These are phyloP conservation scores for Fusarium sp. DNA, from an alignment of 2,329 filamentous ascomycete species.

Conservation along the genomic window DNA sequence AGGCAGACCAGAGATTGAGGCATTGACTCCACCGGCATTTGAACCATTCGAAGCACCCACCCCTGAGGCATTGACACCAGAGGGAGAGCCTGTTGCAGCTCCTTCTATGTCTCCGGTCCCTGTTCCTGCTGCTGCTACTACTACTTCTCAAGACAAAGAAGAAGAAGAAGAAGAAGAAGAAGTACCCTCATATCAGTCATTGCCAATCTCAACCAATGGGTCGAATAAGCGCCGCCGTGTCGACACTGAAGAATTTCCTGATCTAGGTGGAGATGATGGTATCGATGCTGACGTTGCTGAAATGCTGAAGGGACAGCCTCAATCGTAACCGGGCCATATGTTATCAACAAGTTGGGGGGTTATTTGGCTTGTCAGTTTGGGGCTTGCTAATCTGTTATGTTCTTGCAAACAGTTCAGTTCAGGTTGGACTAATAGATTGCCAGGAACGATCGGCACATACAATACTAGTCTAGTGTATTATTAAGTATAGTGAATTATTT, in stretches of 20 bases:
- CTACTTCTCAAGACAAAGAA: slow-evolving; percentile 47
- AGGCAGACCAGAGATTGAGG: slow-evolving; percentile 84
- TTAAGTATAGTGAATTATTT: neutral
- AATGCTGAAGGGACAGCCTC: slow-evolving; percentile 53
- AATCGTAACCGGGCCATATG: slow-evolving; percentile 13
- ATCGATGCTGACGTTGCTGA: slow-evolving; percentile 68
- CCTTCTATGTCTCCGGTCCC: slow-evolving; percentile 29
- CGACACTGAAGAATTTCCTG: slow-evolving; percentile 62
- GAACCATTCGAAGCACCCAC: slow-evolving; percentile 38
- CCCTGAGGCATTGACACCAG: slow-evolving; percentile 29
- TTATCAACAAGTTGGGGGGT: neutral
- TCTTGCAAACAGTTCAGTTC: neutral
- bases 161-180: slow-evolving; percentile 56
- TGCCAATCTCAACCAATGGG: slow-evolving; percentile 62
- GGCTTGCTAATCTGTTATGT: neutral
- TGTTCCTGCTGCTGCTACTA: neutral
- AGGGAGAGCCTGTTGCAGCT: slow-evolving; percentile 40
- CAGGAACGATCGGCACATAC: neutral
- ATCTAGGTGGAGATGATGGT: slow-evolving; percentile 64
- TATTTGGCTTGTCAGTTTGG: neutral
- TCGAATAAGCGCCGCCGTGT: slow-evolving; percentile 67
- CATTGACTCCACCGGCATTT: slow-evolving; percentile 77
- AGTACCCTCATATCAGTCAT: slow-evolving; percentile 59
- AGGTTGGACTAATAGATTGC: neutral
- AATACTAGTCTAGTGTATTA: slow-evolving; percentile 3